Conservation (phyloP, 2,329 filamentous ascomycete genomes). For the Fusarium siculi region DNA sequence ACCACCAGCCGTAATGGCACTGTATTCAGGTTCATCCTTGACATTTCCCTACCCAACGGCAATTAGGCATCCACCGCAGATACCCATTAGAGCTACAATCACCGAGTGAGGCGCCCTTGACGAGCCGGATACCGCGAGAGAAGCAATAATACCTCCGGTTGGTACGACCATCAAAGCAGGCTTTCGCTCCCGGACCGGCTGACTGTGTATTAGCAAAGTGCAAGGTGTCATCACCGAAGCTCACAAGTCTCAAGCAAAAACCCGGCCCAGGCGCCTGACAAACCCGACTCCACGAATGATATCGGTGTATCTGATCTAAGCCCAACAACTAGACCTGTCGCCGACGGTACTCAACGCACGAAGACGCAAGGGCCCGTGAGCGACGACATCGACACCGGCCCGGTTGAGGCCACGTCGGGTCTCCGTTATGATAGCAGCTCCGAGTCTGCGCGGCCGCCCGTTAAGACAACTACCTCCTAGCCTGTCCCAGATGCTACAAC, state of each 20-base stretch:
- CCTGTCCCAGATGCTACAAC: background rate
- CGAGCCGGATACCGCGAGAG: background rate
- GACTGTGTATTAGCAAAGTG: background rate
- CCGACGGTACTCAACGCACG: rapidly evolving
- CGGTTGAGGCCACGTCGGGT: background rate
- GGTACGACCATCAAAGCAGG: background rate
- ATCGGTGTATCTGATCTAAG: too few species aligned
- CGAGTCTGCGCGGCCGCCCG: background rate
- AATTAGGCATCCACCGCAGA: too few species aligned
- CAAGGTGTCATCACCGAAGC: background rate
- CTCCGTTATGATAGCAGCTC: background rate
- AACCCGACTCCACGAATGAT: background rate
- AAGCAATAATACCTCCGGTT: background rate
- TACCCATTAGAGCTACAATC: too few species aligned
- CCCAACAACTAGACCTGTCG: background rate
- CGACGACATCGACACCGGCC: background rate
- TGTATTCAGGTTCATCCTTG: too few species aligned
- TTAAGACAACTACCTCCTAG: background rate
- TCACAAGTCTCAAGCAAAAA: rapidly evolving
- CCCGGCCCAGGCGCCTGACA: background rate
- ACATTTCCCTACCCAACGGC: too few species aligned
- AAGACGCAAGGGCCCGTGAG: background rate
- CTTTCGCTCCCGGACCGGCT: background rate
- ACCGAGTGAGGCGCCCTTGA: background rate
- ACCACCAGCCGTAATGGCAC: too few species aligned